These are phyloP conservation scores for Chaetomiaceae sp. DNA, from an alignment of 2,329 filamentous ascomycete genomes.

Conservation along the genomic window DNA sequence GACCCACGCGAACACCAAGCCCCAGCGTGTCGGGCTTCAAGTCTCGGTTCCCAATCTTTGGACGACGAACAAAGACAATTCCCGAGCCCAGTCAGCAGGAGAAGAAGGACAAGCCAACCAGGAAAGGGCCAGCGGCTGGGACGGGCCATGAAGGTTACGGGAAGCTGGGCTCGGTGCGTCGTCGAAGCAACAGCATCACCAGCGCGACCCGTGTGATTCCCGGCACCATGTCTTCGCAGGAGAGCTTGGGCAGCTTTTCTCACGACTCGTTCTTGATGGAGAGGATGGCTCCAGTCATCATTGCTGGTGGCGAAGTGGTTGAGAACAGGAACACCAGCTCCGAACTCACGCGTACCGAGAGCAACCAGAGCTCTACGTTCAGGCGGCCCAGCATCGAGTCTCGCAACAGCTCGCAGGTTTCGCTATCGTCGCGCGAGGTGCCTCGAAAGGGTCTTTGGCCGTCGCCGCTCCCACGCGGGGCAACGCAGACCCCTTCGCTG, in stretches of 20 bases:
- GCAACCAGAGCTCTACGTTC: constrained; percentile 43
- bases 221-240: constrained; percentile 46
- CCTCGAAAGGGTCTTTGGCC: constrained; percentile 48
- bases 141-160: constrained; percentile 90
- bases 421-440: constrained; percentile 38
- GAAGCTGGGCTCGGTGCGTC: constrained; percentile 55
- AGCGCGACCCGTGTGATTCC: constrained; percentile 43
- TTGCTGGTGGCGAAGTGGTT: constrained; percentile 58
- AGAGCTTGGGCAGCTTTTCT: constrained; percentile 42
- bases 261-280: constrained; percentile 57
- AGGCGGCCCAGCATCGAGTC: constrained; percentile 42
- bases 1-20: constrained; percentile 45
- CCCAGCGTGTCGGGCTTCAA: constrained; percentile 55
- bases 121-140: constrained; percentile 83
- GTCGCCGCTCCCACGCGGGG: constrained; percentile 46
- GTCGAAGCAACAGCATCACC: constrained; percentile 58
- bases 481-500: constrained; percentile 24
- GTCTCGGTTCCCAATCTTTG: constrained; percentile 73
- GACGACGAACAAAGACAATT: constrained; percentile 64
- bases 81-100: constrained; percentile 45
- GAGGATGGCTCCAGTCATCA: constrained; percentile 62
- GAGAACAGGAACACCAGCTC: constrained; percentile 55
- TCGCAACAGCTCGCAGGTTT: constrained; percentile 39
- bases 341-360: constrained; percentile 47
- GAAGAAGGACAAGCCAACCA: constrained; percentile 53